Evolutionary conservation across 2,329 filamentous ascomycete species (phyloP).

Genomic region (Zasmidium citrigriseum): DNA sequence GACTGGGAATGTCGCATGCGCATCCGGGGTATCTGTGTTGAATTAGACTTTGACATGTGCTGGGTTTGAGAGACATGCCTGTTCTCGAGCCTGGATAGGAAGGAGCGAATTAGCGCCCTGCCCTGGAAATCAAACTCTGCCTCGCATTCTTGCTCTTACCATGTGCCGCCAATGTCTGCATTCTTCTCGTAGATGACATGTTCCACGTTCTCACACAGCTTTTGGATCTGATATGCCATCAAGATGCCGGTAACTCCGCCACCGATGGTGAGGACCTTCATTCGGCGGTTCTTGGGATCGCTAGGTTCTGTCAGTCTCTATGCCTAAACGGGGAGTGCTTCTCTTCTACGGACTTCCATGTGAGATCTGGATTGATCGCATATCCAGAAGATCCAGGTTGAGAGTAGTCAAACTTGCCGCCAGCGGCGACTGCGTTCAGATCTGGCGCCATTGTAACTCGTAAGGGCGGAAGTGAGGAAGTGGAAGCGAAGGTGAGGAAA

Average conservation of each 20-base stretch:
- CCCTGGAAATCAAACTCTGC: neutral
- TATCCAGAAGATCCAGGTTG: conserved; percentile 46
- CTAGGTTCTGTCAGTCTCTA: neutral
- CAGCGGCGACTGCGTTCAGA: conserved; percentile 39
- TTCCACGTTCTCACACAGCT: conserved; percentile 47
- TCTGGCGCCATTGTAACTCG: conserved; percentile 43
- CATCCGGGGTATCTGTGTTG: conserved; percentile 31
- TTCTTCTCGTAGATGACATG: conserved; percentile 53
- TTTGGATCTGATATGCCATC: conserved; percentile 50
- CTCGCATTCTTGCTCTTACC: conserved; percentile 23
- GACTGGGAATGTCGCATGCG: conserved; percentile 49
- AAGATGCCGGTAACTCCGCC: conserved; percentile 51
- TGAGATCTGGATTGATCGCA: conserved; percentile 39
- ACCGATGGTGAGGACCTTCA: conserved; percentile 52
- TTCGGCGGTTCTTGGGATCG: conserved; percentile 38
- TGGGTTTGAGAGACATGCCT: conserved; percentile 27
- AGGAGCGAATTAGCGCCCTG: neutral
- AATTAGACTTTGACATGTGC: neutral
- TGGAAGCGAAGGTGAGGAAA: neutral
- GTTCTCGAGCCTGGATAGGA: conserved; percentile 46
- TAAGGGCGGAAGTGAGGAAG: neutral
- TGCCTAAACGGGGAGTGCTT: neutral
- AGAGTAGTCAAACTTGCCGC: conserved; percentile 44
- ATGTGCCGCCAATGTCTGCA: conserved; percentile 44
- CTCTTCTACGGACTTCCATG: conserved; percentile 26